Conservation (phyloP, 208 protist species). For the Acanthamoeba healyi region DNA sequence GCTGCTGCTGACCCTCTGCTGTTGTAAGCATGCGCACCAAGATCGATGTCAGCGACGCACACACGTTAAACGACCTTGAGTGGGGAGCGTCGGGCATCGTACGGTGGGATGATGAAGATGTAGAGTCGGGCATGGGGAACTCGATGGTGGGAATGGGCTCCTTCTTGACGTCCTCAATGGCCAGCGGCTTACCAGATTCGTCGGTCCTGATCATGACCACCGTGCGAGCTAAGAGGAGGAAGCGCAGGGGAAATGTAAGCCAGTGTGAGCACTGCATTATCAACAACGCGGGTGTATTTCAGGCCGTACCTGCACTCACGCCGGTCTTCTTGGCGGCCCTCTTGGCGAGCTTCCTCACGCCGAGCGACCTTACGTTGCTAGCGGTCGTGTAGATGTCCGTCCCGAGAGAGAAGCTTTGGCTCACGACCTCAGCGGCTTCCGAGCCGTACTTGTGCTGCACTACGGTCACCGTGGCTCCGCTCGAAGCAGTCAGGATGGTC, state of each 20-base stretch:
- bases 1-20: background rate
- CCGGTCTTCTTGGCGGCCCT: constrained; percentile 54
- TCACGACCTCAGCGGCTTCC: constrained; percentile 22
- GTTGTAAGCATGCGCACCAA: no score
- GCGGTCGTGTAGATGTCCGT: background rate
- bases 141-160: constrained; percentile 11
- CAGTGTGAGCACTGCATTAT: background rate
- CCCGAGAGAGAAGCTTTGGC: background rate
- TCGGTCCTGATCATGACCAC: background rate
- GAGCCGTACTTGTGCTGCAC: constrained; percentile 56
- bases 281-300: no score
- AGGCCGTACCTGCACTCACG: background rate
- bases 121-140: constrained; percentile 1
- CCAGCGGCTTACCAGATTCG: constrained; percentile 5
- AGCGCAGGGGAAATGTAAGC: background rate
- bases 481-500: constrained; percentile 9
- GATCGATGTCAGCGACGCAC: no score
- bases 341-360: constrained; percentile 35
- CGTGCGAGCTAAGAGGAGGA: background rate
- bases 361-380: constrained; percentile 13
- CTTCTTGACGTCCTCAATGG: constrained; percentile 35
- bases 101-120: no score
- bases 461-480: constrained; percentile 28
- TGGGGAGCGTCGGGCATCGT: no score
- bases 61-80: no score